A percentile compares a stretch with the other conserved stretches of the same genome.
These are phyloP conservation scores for Ceratonia siliqua DNA, from an alignment of 306 rosid species.

Conservation along the genomic window DNA sequence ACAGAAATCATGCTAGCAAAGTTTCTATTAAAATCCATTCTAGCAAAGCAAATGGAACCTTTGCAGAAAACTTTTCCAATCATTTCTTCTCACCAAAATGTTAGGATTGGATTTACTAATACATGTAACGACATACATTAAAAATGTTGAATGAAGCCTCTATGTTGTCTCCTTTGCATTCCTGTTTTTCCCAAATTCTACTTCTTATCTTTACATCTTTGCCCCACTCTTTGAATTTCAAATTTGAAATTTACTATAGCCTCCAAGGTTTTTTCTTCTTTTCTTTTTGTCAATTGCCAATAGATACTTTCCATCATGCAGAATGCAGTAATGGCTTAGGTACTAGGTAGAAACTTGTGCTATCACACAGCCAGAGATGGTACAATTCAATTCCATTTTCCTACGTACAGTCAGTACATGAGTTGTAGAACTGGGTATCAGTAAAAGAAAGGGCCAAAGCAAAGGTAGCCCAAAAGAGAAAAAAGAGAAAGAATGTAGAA, in stretches of 20 bases:
- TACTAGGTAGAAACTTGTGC: not conserved
- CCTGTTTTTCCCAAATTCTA: not conserved
- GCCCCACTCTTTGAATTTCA: constrained; percentile 71
- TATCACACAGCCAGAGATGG: constrained; percentile 14
- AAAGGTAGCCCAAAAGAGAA: constrained; percentile 13
- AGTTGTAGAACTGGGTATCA: constrained; percentile 10
- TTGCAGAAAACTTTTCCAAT: not conserved
- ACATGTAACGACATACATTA: constrained; percentile 1
- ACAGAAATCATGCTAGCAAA: no score
- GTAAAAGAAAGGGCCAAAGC: not conserved
- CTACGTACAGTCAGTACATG: not conserved
- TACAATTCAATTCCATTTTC: constrained; percentile 2
- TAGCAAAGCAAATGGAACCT: no score
- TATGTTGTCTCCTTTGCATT: not conserved
- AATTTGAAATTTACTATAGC: constrained; percentile 16
- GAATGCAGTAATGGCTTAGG: constrained; percentile 22
- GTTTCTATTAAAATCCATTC: no score
- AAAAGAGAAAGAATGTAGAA: not conserved
- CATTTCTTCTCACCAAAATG: not conserved
- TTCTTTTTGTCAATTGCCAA: constrained; percentile 24
- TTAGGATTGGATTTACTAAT: constrained; percentile 7
- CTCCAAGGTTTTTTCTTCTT: constrained; percentile 10
- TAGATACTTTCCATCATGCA: constrained; percentile 22
- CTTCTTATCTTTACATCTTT: no score
- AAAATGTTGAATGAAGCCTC: constrained; percentile 21